Percentiles rank a stretch among this genome's conserved stretches.
Evolutionary conservation across 1,139 yeast genomes (phyloP).

Genomic region (Candida tropicalis): DNA sequence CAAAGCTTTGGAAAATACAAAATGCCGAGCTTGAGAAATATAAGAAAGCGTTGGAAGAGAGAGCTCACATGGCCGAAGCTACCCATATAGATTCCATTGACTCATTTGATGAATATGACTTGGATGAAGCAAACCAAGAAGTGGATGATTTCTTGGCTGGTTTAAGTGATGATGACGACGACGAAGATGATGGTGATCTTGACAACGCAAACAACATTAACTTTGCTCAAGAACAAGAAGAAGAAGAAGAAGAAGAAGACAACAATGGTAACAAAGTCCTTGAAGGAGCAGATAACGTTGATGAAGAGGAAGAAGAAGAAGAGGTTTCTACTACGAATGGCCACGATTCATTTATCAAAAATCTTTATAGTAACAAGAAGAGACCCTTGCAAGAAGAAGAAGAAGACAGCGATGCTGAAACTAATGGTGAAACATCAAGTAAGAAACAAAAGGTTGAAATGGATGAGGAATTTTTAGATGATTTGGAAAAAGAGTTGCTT

Average conservation of each 20-base stretch:
- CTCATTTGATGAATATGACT: conserved; percentile 45
- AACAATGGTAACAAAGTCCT: too few species aligned
- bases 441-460: conserved; percentile 16
- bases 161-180: conserved; percentile 52
- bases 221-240: conserved; percentile 16
- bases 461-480: conserved; percentile 36
- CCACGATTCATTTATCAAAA: conserved; percentile 34
- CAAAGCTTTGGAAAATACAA: conserved; percentile 42
- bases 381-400: conserved; percentile 25
- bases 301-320: conserved; percentile 14
- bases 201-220: conserved; percentile 14
- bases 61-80: conserved; percentile 18
- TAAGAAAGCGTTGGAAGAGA: conserved; percentile 32
- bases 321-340: conserved; percentile 16
- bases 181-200: conserved; percentile 28
- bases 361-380: conserved; percentile 30
- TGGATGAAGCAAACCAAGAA: conserved; percentile 60
- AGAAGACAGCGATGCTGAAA: conserved; percentile 14
- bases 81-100: conserved; percentile 32
- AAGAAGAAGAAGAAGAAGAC: conserved; percentile 17
- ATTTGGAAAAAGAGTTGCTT: conserved; percentile 47
- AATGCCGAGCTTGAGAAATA: conserved; percentile 48
- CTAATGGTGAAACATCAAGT: conserved; percentile 3
- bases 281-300: conserved; percentile 13
- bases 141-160: conserved; percentile 64